A percentile compares a stretch with the other conserved stretches of the same genome.
Evolutionary conservation across 2,329 filamentous ascomycete species (phyloP).

Genomic region (Neofusicoccum ribis): DNA sequence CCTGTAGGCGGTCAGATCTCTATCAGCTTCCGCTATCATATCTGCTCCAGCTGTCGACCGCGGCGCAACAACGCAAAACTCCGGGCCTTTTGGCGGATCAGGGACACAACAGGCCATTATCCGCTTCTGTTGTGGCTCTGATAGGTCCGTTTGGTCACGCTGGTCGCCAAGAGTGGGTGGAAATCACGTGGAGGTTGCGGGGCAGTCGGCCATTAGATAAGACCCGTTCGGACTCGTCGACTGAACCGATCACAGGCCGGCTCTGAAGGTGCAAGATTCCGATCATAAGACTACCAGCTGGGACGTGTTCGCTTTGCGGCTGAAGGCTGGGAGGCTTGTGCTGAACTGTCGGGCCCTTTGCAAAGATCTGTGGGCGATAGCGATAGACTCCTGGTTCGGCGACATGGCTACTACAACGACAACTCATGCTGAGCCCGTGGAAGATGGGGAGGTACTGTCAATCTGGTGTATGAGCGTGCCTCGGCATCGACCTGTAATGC

Average conservation of each 20-base stretch:
- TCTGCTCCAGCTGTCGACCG: background rate
- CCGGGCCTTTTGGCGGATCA: background rate
- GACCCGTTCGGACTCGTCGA: background rate
- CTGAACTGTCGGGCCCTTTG: background rate
- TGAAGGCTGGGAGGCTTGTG: background rate
- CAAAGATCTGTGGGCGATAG: background rate
- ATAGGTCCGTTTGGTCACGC: background rate
- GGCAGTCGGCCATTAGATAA: slow-evolving; percentile 1
- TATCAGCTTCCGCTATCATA: background rate
- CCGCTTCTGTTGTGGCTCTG: background rate
- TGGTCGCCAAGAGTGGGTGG: slow-evolving; percentile 9
- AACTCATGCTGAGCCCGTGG: background rate
- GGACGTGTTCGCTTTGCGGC: background rate
- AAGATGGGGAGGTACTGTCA: slow-evolving; percentile 4
- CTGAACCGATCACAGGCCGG: background rate
- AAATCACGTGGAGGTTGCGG: slow-evolving; percentile 2
- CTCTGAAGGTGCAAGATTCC: background rate
- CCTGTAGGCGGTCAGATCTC: background rate
- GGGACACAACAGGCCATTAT: background rate
- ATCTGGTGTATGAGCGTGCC: too few species aligned
- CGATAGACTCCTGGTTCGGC: background rate
- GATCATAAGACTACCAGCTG: background rate
- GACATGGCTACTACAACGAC: background rate
- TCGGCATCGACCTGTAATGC: background rate
- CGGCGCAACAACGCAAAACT: background rate